These are phyloP conservation scores for Phoenix roebelenii DNA, from an alignment of 176 grass and related monocot species.

Conservation along the genomic window DNA sequence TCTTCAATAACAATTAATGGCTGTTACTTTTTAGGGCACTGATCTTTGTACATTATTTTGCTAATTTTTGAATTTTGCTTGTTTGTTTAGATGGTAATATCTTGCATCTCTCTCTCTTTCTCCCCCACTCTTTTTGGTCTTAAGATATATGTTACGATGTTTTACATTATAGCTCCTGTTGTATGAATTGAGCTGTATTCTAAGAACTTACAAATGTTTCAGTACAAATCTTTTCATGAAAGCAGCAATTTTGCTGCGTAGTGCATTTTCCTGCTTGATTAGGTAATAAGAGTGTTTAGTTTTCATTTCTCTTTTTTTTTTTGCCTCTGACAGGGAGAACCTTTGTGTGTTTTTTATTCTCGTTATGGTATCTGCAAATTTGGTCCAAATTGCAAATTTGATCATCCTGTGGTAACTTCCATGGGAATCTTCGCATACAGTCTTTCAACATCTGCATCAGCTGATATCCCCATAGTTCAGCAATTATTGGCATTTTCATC, in stretches of 20 bases:
- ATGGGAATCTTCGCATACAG: constrained; percentile 68
- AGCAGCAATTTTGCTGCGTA: background rate
- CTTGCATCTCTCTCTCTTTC: no score
- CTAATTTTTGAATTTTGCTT: no score
- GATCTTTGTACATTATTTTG: no score
- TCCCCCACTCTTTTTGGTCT: no score
- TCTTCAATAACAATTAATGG: no score
- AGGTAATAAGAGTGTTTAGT: background rate
- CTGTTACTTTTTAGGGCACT: no score
- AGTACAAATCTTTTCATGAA: no score
- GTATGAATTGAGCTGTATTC: no score
- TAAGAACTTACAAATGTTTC: no score
- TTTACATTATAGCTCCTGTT: no score
- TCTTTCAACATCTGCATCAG: constrained; percentile 34
- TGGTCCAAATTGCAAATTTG: constrained; percentile 90
- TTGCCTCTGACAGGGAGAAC: constrained; percentile 62
- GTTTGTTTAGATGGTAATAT: no score
- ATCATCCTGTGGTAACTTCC: constrained; percentile 76
- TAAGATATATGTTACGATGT: no score
- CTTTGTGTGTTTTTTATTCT: constrained; percentile 91
- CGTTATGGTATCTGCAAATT: constrained; percentile 99
- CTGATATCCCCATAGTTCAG: constrained; percentile 36
- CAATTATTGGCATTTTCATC: background rate
- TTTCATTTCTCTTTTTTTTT: background rate
- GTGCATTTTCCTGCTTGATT: background rate